These are phyloP conservation scores for Sesbania bispinosa DNA, from an alignment of 306 rosid genomes.

Conservation along the genomic window DNA sequence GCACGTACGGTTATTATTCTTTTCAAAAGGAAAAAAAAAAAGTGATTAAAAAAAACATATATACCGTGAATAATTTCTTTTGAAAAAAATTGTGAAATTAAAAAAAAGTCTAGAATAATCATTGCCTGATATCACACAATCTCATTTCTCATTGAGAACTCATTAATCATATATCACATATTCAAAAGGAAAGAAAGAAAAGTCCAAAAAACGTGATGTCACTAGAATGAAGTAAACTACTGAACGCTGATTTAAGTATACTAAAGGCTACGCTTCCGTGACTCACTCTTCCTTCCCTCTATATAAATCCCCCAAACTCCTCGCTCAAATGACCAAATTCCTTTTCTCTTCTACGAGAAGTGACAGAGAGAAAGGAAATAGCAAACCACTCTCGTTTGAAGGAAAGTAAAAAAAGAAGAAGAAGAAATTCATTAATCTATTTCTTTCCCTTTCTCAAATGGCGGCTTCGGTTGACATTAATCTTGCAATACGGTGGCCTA, in stretches of 20 bases:
- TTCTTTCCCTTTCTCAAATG: constrained; percentile 26
- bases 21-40: no score
- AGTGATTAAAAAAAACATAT: no score
- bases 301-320: background rate
- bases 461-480: constrained; percentile 63
- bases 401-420: background rate
- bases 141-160: no score
- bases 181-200: no score
- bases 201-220: background rate
- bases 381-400: background rate
- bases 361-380: background rate
- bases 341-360: background rate
- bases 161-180: no score
- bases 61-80: no score
- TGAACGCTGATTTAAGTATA: no score
- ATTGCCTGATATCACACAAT: no score
- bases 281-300: background rate
- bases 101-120: no score
- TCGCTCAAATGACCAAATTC: background rate
- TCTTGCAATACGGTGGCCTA: constrained; percentile 37
- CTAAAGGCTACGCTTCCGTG: background rate
- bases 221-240: no score
- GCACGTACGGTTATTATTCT: no score
- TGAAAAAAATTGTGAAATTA: no score
- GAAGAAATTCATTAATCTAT: background rate